Base-by-base conservation (phyloP, 768 basidiomycete species). In the Tubosaeta sp. region DNA sequence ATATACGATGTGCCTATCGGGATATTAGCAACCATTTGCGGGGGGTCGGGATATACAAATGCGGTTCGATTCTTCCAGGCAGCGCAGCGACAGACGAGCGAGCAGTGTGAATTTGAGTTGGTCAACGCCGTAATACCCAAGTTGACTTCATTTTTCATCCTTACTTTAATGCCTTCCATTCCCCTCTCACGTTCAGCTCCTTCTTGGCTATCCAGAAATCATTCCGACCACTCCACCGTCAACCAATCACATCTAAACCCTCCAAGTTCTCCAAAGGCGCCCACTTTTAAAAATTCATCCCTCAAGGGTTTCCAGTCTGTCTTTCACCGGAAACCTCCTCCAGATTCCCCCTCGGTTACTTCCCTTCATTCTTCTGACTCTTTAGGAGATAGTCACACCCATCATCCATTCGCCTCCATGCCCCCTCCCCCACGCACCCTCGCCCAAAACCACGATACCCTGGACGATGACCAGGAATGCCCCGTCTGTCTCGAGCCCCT, bases 401-500 rank as follows among this genome's bases (percentile, higher is more conserved):
- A 63, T 10, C 83, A 86, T 60, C 82, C 80, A 1, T 86, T 79
- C 75, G 74, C 82, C 13, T 53, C 75, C 43, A 82, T 84, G 81
- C 77, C 77, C 48, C 78, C 84, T 1, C 78, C 84, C 1, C 85
- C 86, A 4, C 71, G 86, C 32, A 85, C 90, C 12, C 85, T 88
- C 59, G 85, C 91, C 51, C 84, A 88, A 14, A 79, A 68, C 56
- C 79, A 81, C 65, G 80, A 82, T 56, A 48, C 74, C 41, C 68
- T 74, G 14, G 86, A 89, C 22, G 88, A 91, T 50, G 93, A 95
- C 63, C 87, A 88, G 48, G 90, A 88, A 63, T 99, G 97, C 61
- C 95, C 95, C 12, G 92, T 99, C 59, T 99, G 95, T 71, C 85
- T 97, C 59, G 95, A 98, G 64, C 89, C 91, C 2, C 82, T 99